Base-by-base conservation (phyloP, 108 stramenopile genomes). In the Craspedostauros australis region DNA sequence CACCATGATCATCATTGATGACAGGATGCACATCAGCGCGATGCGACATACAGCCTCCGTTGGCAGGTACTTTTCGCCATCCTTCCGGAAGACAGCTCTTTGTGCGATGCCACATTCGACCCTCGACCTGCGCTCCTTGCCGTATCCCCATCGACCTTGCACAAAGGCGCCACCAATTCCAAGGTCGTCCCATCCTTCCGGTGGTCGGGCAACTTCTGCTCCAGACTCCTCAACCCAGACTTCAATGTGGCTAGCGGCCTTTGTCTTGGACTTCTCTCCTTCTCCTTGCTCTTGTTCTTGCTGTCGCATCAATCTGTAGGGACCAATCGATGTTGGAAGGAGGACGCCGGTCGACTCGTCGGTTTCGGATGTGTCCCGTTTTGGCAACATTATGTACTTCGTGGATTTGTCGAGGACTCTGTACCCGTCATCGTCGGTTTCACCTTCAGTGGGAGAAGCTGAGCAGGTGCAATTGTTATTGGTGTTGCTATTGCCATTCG, bases 131-230 rank as follows among this genome's bases (percentile, higher is more conserved):
- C 68, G 70, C 43, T 93, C 91, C 28, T 65, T 64, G 4, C 71
- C 79, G 79, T 80, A 93, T 15, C 84, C 83, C 91, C 91, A 93
- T 33, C 91, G 66, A 21, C 86, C 86, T 58, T 93, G 87, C 7
- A 75, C 79, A 50, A 64, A 77, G 15, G 91, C 82, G 21, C 86
- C 86, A 7, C 88, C 91, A 28, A 63, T 79, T 39, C 80, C 85
- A 22, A 93, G 77, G 53, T 93, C 87, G 55, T 93, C 91, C 91
- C 91, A 93, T 14, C 87, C 91, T 66, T 88, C 83, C 4, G 91
- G 91, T 2, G 91, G 91, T 15, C 91, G 68, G 9, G 83, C 58
- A 54, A 93, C 86, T 33, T 71, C 55, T 1, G 64, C 65, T 7
- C 82, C 86, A 29, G 57, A 36, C 1, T 68, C 51, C 62, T 93